A percentile compares a stretch with the other conserved stretches of the same genome.
Conservation (phyloP, 2,329 filamentous ascomycete genomes). For the Leptoxyphium fumago region DNA sequence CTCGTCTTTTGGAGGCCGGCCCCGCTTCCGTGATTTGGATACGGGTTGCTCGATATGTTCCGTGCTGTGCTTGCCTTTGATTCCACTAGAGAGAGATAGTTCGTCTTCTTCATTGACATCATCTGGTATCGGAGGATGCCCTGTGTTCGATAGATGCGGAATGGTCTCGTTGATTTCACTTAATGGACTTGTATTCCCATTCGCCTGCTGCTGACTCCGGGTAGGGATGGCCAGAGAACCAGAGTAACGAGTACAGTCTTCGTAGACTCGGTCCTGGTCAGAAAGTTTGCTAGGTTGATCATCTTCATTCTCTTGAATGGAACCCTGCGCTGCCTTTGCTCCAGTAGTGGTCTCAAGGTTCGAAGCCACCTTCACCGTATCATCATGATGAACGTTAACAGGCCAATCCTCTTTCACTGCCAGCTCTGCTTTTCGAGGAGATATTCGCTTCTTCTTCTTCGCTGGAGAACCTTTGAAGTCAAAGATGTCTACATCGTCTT, state of each 20-base stretch:
- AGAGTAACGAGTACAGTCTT: slow-evolving; percentile 17
- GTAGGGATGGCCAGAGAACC: slow-evolving; percentile 11
- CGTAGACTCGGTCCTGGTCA: slow-evolving; percentile 9
- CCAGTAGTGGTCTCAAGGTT: no score
- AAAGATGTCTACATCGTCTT: neutral
- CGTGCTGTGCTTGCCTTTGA: no score
- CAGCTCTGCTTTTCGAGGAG: neutral
- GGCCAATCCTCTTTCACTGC: neutral
- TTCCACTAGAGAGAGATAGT: neutral
- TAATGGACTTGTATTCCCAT: slow-evolving; percentile 9
- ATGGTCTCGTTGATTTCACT: slow-evolving; percentile 5
- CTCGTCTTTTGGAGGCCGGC: no score
- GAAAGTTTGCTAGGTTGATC: no score
- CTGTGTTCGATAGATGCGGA: no score
- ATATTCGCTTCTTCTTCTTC: neutral
- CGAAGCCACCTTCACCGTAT: no score
- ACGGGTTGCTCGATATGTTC: no score
- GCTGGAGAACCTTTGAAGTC: neutral
- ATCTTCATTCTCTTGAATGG: no score
- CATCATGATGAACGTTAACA: no score
- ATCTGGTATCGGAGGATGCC: slow-evolving; percentile 6
- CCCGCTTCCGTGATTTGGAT: no score
- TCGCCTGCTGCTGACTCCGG: slow-evolving; percentile 20
- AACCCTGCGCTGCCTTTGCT: no score
- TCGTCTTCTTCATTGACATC: slow-evolving; percentile 8